Conservation (phyloP, 352 stramenopile genomes). For the Phytophthora lateralis region DNA sequence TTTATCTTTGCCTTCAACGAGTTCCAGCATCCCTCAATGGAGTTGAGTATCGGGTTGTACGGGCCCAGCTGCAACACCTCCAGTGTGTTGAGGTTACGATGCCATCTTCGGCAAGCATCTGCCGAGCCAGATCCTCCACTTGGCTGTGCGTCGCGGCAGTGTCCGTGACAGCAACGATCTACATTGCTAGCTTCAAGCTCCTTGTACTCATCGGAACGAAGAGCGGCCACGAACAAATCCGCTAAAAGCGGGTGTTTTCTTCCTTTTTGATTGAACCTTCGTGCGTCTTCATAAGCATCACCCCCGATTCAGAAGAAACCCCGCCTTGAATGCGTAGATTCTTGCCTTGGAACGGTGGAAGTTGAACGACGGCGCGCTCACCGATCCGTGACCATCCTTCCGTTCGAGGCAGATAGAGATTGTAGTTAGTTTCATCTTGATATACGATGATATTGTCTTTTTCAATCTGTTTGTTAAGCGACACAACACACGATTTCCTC, state of each 20-base stretch:
- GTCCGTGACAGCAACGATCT: conserved; percentile 27
- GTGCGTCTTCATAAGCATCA: conserved; percentile 27
- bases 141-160: conserved; percentile 22
- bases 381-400: no score
- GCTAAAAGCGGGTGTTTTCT: conserved; percentile 27
- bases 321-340: no score
- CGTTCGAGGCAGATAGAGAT: no score
- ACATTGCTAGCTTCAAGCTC: conserved; percentile 14
- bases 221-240: conserved; percentile 26
- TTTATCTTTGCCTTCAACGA: conserved; percentile 19
- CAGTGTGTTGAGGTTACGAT: conserved; percentile 15
- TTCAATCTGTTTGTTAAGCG: no score
- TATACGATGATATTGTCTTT: no score
- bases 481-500: no score
- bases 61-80: conserved; percentile 7
- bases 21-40: conserved; percentile 32
- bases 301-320: no score
- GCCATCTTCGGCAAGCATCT: conserved; percentile 11
- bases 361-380: no score
- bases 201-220: conserved; percentile 12
- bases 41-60: conserved; percentile 31
- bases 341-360: no score
- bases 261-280: conserved; percentile 22
- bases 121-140: conserved; percentile 5
- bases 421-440: no score